Evolutionary conservation across 768 basidiomycete species (phyloP), one percentile per base, ranked within the genome.

Genomic region (Tricholoma matsutake): DNA sequence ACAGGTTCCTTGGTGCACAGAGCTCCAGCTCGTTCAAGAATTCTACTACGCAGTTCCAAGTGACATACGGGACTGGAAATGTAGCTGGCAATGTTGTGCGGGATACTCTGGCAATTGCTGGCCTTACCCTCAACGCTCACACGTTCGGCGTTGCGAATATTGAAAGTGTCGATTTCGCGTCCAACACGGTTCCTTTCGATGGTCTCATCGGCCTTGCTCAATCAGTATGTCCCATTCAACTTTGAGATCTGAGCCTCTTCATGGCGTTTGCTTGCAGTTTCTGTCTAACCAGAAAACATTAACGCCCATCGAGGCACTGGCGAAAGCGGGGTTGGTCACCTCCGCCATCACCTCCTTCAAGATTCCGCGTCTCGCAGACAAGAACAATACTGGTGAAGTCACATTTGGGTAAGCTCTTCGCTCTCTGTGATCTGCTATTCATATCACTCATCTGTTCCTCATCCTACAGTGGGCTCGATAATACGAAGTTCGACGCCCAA

Each of bases 161-260:
- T 11, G 92, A 93, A 72, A 85, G 81, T 54, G 66, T 71, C 0
- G 85, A 91, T 34, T 92, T 94, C 73, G 77, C 85, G 13, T 67
- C 68, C 37, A 62, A 79, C 64, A 56, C 62, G 1, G 77, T 78
- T 41, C 76, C 82, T 1, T 91, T 89, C 63, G 88, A 91, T 68
- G 89, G 91, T 14, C 72, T 93, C 37, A 88, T 92, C 86, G 91
- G 91, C 35, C 79, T 91, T 53, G 91, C 88, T 6, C 78, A 87
- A 75, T 88, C 87, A 54, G 87, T 86, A 63, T 57, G 83, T 76
- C 29, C 22, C 14, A 32, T 20, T 32, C 25, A 9, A 5, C 16
- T 13, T 13, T 20, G 14, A 9, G 29, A 41, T 39, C 32, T 37
- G 43, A 6, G 14, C 13, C 32, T 34, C n/a, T 28, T 58, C 14